These are phyloP conservation scores for Daldinia childiae DNA, from an alignment of 495 filamentous ascomycete genomes.

Conservation along the genomic window DNA sequence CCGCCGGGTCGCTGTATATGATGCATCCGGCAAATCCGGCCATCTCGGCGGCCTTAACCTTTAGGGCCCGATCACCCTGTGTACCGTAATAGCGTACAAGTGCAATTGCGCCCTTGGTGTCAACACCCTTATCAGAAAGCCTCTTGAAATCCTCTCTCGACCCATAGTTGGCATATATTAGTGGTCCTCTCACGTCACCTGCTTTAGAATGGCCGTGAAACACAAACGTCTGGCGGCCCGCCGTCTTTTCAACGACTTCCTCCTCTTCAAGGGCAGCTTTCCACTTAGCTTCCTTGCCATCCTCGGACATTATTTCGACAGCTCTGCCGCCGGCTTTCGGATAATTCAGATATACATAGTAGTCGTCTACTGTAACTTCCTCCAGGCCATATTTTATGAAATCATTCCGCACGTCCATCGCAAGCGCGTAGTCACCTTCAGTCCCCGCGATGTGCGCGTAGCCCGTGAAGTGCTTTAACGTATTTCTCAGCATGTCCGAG, in stretches of 20 bases:
- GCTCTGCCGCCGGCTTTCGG: constrained; percentile 78
- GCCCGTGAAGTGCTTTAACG: constrained; percentile 74
- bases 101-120: constrained; percentile 80
- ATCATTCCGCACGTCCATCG: constrained; percentile 78
- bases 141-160: constrained; percentile 81
- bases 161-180: constrained; percentile 95
- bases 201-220: constrained; percentile 92
- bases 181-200: constrained; percentile 88
- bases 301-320: constrained; percentile 75
- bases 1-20: constrained; percentile 87
- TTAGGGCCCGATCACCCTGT: constrained; percentile 75
- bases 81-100: constrained; percentile 83
- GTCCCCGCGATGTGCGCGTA: constrained; percentile 92
- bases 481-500: constrained; percentile 70
- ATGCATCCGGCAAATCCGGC: constrained; percentile 86
- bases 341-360: constrained; percentile 92
- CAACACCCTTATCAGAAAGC: constrained; percentile 74
- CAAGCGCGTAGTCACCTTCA: constrained; percentile 84
- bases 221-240: constrained; percentile 68
- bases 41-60: constrained; percentile 88
- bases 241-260: constrained; percentile 59
- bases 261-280: constrained; percentile 87
- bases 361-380: constrained; percentile 74
- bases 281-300: constrained; percentile 75
- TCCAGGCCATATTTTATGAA: constrained; percentile 78